Base-by-base conservation (phyloP, 169 alveolate genomes). In the Cryptosporidium viatorum region DNA sequence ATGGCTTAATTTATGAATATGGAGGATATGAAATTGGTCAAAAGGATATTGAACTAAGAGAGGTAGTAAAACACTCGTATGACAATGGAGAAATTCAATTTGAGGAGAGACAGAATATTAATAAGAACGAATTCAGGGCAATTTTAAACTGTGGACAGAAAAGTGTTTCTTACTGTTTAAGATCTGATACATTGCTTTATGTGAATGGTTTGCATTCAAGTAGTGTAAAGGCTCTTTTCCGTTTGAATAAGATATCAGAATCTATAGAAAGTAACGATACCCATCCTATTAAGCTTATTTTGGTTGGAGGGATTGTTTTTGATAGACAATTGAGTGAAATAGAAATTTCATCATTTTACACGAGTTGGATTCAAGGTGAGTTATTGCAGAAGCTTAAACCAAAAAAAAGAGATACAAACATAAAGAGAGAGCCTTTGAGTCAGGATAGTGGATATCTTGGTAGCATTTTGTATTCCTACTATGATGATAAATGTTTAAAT, bases 231-330 rank as follows among this genome's bases (percentile, higher is more conserved):
- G 41, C 59, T 3, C 45, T n/a, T 14, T 33, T 80, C 10, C 35
- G 12, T n/a, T 6, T 80, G 4, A 41, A 31, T n/a, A 58, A 37
- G 14, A 1, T 26, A 12, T 23, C 58, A 55, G 43, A 23, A 18
- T 39, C 59, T 37, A 12, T 29, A 1, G 23, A 1, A 33, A 37
- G n/a, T n/a, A 16, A 37, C 8, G 21, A 10, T 6, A 33, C 0
- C 3, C 41, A 29, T 31, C 73, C 89, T 5, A 41, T 80, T 33
- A 43, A 48, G 14, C 68, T 41, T 4, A 37, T 80, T 6, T 65
- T 80, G n/a, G 31, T 80, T 10, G 89, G 89, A 37, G 89, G 89
- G 3, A 41, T 80, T 12, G 31, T 80, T 33, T 80, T 80, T 26
- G 74, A 80, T n/a, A 31, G 31, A 35, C 35, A 70, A 3, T 16